Evolutionary conservation across 768 basidiomycete species (phyloP).

Genomic region (Serendipita sp.): DNA sequence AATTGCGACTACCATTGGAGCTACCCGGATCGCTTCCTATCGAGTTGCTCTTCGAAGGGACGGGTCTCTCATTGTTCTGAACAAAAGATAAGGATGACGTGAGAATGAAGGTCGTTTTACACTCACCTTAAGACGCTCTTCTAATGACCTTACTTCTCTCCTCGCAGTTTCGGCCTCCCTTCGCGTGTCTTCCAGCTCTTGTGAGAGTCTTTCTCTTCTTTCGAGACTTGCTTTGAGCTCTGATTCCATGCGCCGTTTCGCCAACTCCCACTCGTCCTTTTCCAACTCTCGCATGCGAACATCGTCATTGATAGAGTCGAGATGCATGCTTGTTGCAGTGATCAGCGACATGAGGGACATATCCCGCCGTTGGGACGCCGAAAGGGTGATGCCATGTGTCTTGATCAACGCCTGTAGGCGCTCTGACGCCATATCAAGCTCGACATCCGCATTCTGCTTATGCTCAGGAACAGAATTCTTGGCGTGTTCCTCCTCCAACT

Average conservation of each 20-base stretch:
- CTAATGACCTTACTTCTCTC: constrained; percentile 25
- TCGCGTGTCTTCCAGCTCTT: constrained; percentile 39
- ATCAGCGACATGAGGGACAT: constrained; percentile 33
- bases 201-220: constrained; percentile 30
- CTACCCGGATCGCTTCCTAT: not conserved
- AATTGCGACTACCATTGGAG: constrained; percentile 15
- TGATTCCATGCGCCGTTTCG: constrained; percentile 8
- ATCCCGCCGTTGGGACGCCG: constrained; percentile 25
- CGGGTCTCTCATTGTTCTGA: constrained; percentile 6
- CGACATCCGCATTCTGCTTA: constrained; percentile 25
- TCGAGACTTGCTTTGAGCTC: constrained; percentile 31
- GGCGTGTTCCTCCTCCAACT: constrained; percentile 29
- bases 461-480: constrained; percentile 22
- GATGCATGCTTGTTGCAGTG: constrained; percentile 33
- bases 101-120: not conserved
- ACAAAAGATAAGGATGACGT: not conserved
- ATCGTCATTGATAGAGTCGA: constrained; percentile 32
- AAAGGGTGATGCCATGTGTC: constrained; percentile 38
- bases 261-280: constrained; percentile 32
- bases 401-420: constrained; percentile 37
- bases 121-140: constrained; percentile 25
- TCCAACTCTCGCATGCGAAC: constrained; percentile 27
- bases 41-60: constrained; percentile 3
- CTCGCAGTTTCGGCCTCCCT: constrained; percentile 36
- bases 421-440: constrained; percentile 36